Evolutionary conservation across 352 stramenopile genomes (phyloP), one percentile per base, ranked within the genome.

Genomic region (Saprolegnia diclina): DNA sequence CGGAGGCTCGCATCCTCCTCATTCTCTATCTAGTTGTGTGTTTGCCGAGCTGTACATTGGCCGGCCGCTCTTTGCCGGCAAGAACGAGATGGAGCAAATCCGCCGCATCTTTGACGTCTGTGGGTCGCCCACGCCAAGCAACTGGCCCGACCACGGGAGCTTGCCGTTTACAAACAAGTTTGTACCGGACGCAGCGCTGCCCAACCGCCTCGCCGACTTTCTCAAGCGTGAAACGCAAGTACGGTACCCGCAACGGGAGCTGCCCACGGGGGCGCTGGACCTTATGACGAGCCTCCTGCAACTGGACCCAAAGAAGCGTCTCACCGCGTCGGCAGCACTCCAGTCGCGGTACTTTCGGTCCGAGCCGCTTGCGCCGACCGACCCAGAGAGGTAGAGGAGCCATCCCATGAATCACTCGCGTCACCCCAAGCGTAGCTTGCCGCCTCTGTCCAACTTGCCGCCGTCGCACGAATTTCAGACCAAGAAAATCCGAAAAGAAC

Each of bases 261-360:
- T 92, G 18, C 86, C 87, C 0, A 90, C 91, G 59, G 86, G 86
- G 32, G 83, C 87, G 22, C 74, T 98, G 16, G 94, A 99, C 65
- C 76, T 99, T 54, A 89, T 99, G 40, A 84, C 91, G 56, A 87
- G 92, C 64, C 87, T 99, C 74, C 80, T 99, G 9, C 89, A 96
- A 54, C 94, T 98, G 68, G 95, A 99, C 76, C 96, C 96, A 4
- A 87, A 96, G 44, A 83, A 95, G 67, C 82, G 97, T 4, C 81
- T 98, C 56, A 98, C 94, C 0, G 94, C 95, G 0, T 77, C 91
- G 0, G 87, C 96, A 52, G 96, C 94, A 22, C 74, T 99, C 42
- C 88, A 95, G 56, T 90, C 98, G 75, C 74, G 82, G 4, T 99
- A 98, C 74, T 99, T 99, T 79, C 82, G 89, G 44, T 68, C 74